Evolutionary conservation across 495 filamentous ascomycete species (phyloP).

Genomic region (Viridothelium virens): DNA sequence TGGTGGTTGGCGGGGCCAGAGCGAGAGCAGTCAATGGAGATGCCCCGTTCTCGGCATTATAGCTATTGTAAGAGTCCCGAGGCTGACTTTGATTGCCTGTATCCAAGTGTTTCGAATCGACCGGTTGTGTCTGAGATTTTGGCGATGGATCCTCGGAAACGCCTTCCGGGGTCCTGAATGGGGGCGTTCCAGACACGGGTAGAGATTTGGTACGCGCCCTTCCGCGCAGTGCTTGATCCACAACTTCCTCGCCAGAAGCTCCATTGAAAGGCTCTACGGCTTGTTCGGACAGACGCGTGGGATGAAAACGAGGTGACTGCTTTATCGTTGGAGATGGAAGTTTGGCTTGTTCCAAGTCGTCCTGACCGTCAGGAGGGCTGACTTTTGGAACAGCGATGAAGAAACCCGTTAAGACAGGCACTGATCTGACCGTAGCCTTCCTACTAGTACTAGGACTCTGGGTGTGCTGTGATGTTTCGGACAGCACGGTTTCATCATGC

Average conservation of each 20-base stretch:
- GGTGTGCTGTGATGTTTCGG: background rate
- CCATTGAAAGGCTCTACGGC: background rate
- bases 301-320: background rate
- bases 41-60: background rate
- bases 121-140: background rate
- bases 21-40: background rate
- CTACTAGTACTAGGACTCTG: background rate
- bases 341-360: background rate
- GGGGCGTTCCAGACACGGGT: background rate
- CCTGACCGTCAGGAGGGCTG: background rate
- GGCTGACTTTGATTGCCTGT: background rate
- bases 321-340: background rate
- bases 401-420: background rate
- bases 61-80: background rate
- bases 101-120: background rate
- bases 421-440: background rate
- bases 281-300: background rate
- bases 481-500: background rate
- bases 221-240: background rate
- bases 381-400: background rate
- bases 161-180: background rate
- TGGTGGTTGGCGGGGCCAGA: background rate
- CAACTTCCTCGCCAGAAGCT: background rate
- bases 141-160: background rate
- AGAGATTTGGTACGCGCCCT: background rate